These are phyloP conservation scores for Xylariales sp. DNA, from an alignment of 2,329 filamentous ascomycete genomes.

Conservation along the genomic window DNA sequence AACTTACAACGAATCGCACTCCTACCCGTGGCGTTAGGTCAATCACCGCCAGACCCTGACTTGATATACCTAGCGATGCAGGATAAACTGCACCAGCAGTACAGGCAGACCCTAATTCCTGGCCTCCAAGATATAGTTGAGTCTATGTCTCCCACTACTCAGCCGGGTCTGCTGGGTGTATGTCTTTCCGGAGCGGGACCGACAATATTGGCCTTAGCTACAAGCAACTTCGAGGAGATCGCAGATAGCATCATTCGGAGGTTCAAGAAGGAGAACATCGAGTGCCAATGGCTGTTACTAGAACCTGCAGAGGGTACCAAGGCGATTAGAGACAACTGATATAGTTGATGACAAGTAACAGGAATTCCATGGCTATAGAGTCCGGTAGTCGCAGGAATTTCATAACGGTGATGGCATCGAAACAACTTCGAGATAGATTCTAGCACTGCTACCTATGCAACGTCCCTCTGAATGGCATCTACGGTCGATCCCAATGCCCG, in stretches of 20 bases:
- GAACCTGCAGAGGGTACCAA: slow-evolving; percentile 74
- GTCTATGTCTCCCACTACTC: slow-evolving; percentile 81
- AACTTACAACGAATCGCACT: slow-evolving; percentile 93
- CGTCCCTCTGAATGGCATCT: too few species aligned
- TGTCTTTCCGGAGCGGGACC: slow-evolving; percentile 93
- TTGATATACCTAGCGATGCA: slow-evolving; percentile 98
- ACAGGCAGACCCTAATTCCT: slow-evolving; percentile 86
- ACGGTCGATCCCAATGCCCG: too few species aligned
- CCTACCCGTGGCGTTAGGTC: slow-evolving; percentile 81
- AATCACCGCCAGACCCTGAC: slow-evolving; percentile 84
- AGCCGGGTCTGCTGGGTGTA: slow-evolving; percentile 86
- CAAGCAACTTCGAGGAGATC: slow-evolving; percentile 82
- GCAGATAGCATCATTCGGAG: slow-evolving; percentile 71
- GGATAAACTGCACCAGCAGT: slow-evolving; percentile 96
- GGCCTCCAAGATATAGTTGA: slow-evolving; percentile 86
- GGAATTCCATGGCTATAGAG: neutral
- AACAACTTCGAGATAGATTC: too few species aligned
- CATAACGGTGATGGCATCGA: too few species aligned
- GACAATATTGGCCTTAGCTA: slow-evolving; percentile 89
- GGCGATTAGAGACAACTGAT: slow-evolving; percentile 14
- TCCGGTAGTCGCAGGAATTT: too few species aligned
- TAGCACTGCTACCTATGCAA: too few species aligned
- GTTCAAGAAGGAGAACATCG: slow-evolving; percentile 69
- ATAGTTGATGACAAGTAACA: neutral
- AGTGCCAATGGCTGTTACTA: slow-evolving; percentile 80